phyloP scores from a whole-genome alignment of 1,139 yeast species.

The Scheffersomyces cryptocercus region DNA sequence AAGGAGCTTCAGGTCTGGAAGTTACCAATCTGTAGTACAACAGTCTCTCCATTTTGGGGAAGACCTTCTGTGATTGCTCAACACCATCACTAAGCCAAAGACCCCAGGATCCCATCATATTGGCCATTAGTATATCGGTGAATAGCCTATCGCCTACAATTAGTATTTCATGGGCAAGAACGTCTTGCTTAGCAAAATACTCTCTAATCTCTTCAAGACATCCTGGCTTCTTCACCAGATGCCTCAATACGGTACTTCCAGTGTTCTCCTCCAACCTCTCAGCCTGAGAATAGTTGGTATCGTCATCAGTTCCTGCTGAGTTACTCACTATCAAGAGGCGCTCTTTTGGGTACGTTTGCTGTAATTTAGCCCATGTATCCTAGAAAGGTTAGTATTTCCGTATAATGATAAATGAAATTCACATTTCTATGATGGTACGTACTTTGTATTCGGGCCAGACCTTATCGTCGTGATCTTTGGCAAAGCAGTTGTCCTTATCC shows the following conservation, averaged over 20 bases:
- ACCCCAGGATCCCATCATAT: conserved; percentile 85
- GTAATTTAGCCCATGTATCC: conserved; percentile 59
- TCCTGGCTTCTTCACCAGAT: conserved; percentile 85
- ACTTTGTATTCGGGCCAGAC: conserved; percentile 73
- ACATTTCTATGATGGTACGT: conserved; percentile 10
- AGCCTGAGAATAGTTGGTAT: conserved; percentile 63
- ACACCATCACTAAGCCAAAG: conserved; percentile 87
- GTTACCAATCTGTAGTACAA: conserved; percentile 34
- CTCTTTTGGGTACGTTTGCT: conserved; percentile 61
- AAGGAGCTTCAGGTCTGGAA: conserved; percentile 21
- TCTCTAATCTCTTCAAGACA: conserved; percentile 70
- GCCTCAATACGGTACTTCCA: conserved; percentile 78
- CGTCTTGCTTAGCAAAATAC: conserved; percentile 51
- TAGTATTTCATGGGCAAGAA: conserved; percentile 67
- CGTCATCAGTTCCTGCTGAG: conserved; percentile 90
- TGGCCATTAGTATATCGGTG: conserved; percentile 93
- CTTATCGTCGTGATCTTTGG: conserved; percentile 75
- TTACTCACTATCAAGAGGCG: conserved; percentile 80
- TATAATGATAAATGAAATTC: background rate
- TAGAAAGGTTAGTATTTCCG: conserved; percentile 9
- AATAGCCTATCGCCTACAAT: conserved; percentile 88
- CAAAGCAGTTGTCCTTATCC: conserved; percentile 95
- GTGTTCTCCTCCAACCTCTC: conserved; percentile 59
- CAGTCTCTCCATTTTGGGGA: conserved; percentile 55
- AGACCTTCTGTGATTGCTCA: conserved; percentile 47